A percentile compares a stretch with the other conserved stretches of the same genome.
phyloP scores from a whole-genome alignment of 495 filamentous ascomycete species.

The Podospora pseudopauciseta region DNA sequence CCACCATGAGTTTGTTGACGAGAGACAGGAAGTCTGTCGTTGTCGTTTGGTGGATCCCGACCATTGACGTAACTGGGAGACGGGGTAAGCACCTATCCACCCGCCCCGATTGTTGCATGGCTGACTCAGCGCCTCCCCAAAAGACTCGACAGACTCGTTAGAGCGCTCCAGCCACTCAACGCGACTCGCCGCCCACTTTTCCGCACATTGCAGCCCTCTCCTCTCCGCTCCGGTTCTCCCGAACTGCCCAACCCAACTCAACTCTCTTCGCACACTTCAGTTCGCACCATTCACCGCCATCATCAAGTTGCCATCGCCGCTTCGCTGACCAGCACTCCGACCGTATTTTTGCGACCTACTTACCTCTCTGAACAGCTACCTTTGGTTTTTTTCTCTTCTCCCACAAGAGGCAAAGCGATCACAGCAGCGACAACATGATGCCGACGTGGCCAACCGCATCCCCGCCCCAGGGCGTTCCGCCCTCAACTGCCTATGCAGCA shows the following conservation, averaged over 20 bases:
- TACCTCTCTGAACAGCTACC: no score
- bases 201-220: background rate
- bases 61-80: no score
- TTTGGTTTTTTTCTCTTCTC: no score
- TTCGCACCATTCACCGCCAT: conserved; percentile 7
- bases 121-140: background rate
- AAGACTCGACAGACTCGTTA: background rate
- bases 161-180: background rate
- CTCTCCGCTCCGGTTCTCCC: background rate
- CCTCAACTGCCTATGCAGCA: conserved; percentile 31
- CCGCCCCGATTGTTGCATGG: background rate
- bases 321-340: background rate
- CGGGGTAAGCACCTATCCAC: no score
- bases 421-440: conserved; percentile 23
- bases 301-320: background rate
- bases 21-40: background rate
- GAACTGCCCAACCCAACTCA: background rate
- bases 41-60: background rate
- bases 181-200: conserved; percentile 5
- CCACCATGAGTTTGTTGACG: background rate
- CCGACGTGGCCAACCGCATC: conserved; percentile 31
- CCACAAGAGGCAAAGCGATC: background rate
- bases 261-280: background rate
- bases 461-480: conserved; percentile 32
- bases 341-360: background rate